Base-by-base conservation (phyloP, 441 rosid genomes). In the Arabidopsis hybrid region DNA sequence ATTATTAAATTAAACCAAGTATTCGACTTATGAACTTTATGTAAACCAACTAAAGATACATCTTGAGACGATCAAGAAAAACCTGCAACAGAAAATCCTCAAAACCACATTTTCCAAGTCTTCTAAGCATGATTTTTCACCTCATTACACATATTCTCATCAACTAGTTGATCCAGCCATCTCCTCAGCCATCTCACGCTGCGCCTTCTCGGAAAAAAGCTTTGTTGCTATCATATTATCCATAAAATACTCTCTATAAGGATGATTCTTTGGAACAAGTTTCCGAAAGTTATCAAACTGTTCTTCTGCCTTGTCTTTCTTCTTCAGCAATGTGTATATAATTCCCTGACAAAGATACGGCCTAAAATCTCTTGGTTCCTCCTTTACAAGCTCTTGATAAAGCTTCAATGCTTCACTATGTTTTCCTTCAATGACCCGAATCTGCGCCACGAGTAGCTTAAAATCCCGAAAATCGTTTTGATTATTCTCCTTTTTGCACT, bases 341-440 rank as follows among this genome's bases (percentile, higher is more conserved):
- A 85, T 87, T 32, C 97, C 94, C 50, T 85, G 90, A 67, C 93
- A 92, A 34, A 92, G 75, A 69, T 92, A 92, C 0, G 96, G 96
- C 81, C 94, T 81, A 69, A 87, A 92, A 78, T 92, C 97, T 74
- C 84, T 82, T 0, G 93, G 97, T 62, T 89, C 93, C 79, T 89
- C 95, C 50, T 78, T 85, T 71, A 68, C 88, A 51, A 91, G 83
- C 75, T 88, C 91, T 57, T 89, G 84, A 16, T 91, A 90, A 73
- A 88, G 85, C 71, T 85, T 85, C 87, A 91, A 75, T 4, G 97
- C 95, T 72, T 87, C 95, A 1, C 10, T 29, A 49, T 82, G 85
- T 36, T 79, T 86, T 40, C 87, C 90, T 78, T 88, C 85, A 50
- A 87, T 84, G 0, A 89, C 93, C n/a, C 81, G 74, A 70, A 89